phyloP scores from a whole-genome alignment of 108 stramenopile genomes.

The Tribonema minus region DNA sequence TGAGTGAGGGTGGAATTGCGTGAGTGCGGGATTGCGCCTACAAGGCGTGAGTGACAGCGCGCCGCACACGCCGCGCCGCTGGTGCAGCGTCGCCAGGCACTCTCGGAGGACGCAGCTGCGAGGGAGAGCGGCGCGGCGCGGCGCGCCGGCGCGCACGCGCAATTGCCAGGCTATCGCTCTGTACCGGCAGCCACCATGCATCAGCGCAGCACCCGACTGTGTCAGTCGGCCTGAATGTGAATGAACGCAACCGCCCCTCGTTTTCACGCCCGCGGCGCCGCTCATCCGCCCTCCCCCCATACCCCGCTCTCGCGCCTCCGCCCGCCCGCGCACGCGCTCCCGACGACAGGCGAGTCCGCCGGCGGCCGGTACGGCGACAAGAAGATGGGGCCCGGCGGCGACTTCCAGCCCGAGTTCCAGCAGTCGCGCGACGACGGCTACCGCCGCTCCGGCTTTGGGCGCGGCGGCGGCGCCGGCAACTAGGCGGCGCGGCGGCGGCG shows the following conservation, averaged over 20 bases:
- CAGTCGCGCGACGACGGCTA: too few species aligned
- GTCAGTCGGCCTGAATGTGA: not conserved
- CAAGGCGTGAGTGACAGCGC: not conserved
- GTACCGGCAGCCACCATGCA: not conserved
- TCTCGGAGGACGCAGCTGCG: not conserved
- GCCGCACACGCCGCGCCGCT: not conserved
- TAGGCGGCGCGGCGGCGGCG: too few species aligned
- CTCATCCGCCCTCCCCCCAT: not conserved
- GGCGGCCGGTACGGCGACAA: conserved; percentile 30
- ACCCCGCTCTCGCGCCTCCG: not conserved
- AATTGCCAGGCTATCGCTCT: not conserved
- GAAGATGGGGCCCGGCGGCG: conserved; percentile 36
- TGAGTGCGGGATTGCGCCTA: not conserved
- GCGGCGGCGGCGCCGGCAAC: too few species aligned
- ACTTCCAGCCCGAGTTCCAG: conserved; percentile 44
- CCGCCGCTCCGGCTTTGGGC: too few species aligned
- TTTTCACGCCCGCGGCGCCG: too few species aligned
- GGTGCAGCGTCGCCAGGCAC: not conserved
- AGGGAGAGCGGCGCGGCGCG: too few species aligned
- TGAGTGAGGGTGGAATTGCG: not conserved
- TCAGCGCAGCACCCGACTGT: too few species aligned
- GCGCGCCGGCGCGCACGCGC: too few species aligned
- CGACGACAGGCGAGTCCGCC: not conserved
- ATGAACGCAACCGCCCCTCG: not conserved
- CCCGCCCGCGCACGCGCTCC: conserved; percentile 18